Evolutionary conservation across 371 early-diverging fungal species (phyloP), one percentile per base, ranked within the genome.

Genomic region (Zychaea mexicana): DNA sequence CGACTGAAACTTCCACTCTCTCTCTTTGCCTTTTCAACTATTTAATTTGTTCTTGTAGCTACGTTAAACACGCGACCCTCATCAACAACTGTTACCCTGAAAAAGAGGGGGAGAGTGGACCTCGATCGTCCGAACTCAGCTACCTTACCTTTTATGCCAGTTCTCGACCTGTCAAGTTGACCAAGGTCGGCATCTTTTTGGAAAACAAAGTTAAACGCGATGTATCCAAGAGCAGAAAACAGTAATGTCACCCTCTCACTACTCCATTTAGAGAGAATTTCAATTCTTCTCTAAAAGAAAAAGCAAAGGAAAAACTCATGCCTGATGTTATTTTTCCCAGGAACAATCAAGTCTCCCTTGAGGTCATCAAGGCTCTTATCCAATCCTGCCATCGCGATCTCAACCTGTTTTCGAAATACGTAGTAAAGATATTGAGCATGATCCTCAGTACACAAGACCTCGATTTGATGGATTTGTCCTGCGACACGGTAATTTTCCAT

Each of bases 31-130:
- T n/a, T 13, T 42, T 42, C 36, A 38, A 24, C 19, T 22, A 38
- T 26, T 1, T n/a, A 12, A 22, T 15, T n/a, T 27, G 32, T 4
- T 24, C 24, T 15, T 6, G 10, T 60, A 82, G 82, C 65, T 90
- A 91, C 68, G 82, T 85, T 69, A 96, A 96, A 81, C 98, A 97
- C 82, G 96, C 93, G 46, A 84, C 91, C 53, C 89, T 96, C 47
- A 86, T 96, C 74, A 93, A 93, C 74, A 93, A 91, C 61, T 96
- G 96, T 71, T 97, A 93, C 70, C 97, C 97, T 24, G 86, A 86
- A 26, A 85, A 87, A 64, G 85, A 94, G 19, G 93, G 90, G 12
- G 94, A 90, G 59, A 85, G 85, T n/a, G 87, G 86, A 5, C 92
- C 98, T 38, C 88, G 87, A 68, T 85, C 92, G 38, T 90, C 88